These are phyloP conservation scores for Globisporangium takayamanum DNA, from an alignment of 352 stramenopile species.

Conservation along the genomic window DNA sequence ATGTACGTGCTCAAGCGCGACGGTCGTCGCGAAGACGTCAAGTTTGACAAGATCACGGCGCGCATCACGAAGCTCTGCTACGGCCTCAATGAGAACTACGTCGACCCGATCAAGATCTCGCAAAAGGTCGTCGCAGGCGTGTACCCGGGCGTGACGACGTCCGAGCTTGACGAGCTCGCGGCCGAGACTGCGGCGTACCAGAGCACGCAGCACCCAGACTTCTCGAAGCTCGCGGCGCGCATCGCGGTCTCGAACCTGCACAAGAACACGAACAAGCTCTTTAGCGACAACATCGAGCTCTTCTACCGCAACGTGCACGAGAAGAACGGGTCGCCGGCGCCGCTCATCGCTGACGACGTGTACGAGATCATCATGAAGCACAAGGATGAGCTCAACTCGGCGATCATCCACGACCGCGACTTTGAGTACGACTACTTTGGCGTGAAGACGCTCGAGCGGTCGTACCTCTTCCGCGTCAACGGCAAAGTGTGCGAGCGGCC, in stretches of 20 bases:
- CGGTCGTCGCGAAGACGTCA: constrained; percentile 89
- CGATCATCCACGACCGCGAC: constrained; percentile 97
- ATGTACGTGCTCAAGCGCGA: constrained; percentile 96
- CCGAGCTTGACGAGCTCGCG: constrained; percentile 97
- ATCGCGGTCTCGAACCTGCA: constrained; percentile 99
- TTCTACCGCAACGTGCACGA: constrained; percentile 96
- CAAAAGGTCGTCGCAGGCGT: constrained; percentile 99
- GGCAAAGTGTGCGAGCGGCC: constrained; percentile 95
- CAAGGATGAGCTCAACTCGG: constrained; percentile 94
- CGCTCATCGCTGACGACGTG: constrained; percentile 93
- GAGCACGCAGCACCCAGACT: constrained; percentile 97
- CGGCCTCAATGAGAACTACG: constrained; percentile 94
- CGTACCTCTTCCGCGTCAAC: constrained; percentile 95
- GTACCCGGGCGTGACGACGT: constrained; percentile 98
- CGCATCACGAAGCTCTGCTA: constrained; percentile 98
- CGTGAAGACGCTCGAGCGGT: constrained; percentile 98
- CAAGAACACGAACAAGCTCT: constrained; percentile 98
- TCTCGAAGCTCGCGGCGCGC: constrained; percentile 95
- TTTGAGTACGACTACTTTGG: constrained; percentile 99
- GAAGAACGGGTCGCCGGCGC: constrained; percentile 90
- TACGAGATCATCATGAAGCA: constrained; percentile 95
- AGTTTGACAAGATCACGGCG: constrained; percentile 98
- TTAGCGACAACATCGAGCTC: constrained; percentile 90
- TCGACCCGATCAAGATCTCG: constrained; percentile 95
- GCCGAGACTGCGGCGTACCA: constrained; percentile 97